A percentile compares a stretch with the other conserved stretches of the same genome.
Conservation (phyloP, 2,329 filamentous ascomycete genomes). For the Botrytis pseudocinerea region DNA sequence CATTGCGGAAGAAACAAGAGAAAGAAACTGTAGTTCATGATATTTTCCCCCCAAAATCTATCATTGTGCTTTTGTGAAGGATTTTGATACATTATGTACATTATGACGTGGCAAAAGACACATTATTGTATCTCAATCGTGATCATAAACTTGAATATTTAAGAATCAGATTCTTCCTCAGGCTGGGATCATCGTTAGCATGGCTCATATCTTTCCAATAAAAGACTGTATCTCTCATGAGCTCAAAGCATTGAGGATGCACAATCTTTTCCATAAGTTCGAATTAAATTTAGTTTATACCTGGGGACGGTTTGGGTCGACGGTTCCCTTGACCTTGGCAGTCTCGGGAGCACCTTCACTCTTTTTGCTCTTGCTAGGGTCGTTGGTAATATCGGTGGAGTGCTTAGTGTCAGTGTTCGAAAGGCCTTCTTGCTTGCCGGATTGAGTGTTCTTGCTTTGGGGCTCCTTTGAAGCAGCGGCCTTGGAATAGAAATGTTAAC, state of each 20-base stretch:
- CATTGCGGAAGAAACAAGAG: not conserved
- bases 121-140: slow-evolving; percentile 13
- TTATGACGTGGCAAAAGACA: slow-evolving; percentile 7
- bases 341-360: slow-evolving; percentile 57
- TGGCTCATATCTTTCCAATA: slow-evolving; percentile 27
- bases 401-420: slow-evolving; percentile 54
- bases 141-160: slow-evolving; percentile 6
- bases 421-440: slow-evolving; percentile 54
- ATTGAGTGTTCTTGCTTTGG: slow-evolving; percentile 45
- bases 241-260: slow-evolving; percentile 12
- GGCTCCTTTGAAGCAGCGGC: slow-evolving; percentile 38
- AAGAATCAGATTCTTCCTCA: slow-evolving; percentile 23
- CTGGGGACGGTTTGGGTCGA: slow-evolving; percentile 41
- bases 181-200: slow-evolving; percentile 30
- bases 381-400: slow-evolving; percentile 46
- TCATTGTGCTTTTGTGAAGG: slow-evolving; percentile 1
- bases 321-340: slow-evolving; percentile 54
- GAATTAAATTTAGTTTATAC: slow-evolving; percentile 30
- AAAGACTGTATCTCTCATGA: slow-evolving; percentile 25
- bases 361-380: slow-evolving; percentile 55
- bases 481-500: slow-evolving; percentile 26
- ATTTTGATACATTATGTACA: slow-evolving; percentile 30
- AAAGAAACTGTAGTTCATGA: not conserved
- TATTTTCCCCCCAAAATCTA: not conserved
- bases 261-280: slow-evolving; percentile 7